Percentiles rank a stretch among this genome's conserved stretches.
Evolutionary conservation across 495 filamentous ascomycete species (phyloP).

Genomic region (Aspergillus avenaceus): DNA sequence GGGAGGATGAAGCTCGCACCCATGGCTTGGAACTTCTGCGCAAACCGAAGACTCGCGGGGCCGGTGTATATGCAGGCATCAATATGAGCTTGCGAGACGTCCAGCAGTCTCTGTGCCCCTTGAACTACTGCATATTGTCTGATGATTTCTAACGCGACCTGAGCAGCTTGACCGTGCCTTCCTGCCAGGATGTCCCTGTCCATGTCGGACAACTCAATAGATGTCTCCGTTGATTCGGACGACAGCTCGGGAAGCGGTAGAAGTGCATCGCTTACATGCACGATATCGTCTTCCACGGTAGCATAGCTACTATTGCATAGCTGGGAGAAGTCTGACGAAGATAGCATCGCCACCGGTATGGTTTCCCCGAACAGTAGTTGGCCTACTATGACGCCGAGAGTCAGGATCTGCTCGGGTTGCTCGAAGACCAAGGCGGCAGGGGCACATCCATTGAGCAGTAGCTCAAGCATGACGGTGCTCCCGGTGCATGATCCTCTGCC

Average conservation of each 20-base stretch:
- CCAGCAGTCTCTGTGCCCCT: slow-evolving; percentile 16
- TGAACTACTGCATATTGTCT: slow-evolving; percentile 17
- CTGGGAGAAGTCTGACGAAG: slow-evolving; percentile 6
- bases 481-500: slow-evolving; percentile 30
- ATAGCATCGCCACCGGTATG: slow-evolving; percentile 24
- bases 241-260: neutral
- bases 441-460: slow-evolving; percentile 18
- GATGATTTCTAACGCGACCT: slow-evolving; percentile 22
- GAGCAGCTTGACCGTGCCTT: slow-evolving; percentile 16
- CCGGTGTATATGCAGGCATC: slow-evolving; percentile 34
- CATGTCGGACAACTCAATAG: neutral
- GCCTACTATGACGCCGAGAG: slow-evolving; percentile 25
- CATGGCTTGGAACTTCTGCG: slow-evolving; percentile 15
- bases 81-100: slow-evolving; percentile 25
- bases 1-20: slow-evolving; percentile 22
- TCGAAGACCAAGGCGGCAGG: slow-evolving; percentile 23
- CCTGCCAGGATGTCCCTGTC: slow-evolving; percentile 22
- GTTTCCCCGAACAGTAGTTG: slow-evolving; percentile 20
- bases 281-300: neutral
- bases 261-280: neutral
- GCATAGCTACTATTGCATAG: neutral
- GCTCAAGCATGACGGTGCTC: slow-evolving; percentile 27
- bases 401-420: slow-evolving; percentile 25
- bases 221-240: neutral
- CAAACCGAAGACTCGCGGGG: slow-evolving; percentile 20